phyloP scores from a whole-genome alignment of 768 basidiomycete genomes.

The Russula dissimulans region DNA sequence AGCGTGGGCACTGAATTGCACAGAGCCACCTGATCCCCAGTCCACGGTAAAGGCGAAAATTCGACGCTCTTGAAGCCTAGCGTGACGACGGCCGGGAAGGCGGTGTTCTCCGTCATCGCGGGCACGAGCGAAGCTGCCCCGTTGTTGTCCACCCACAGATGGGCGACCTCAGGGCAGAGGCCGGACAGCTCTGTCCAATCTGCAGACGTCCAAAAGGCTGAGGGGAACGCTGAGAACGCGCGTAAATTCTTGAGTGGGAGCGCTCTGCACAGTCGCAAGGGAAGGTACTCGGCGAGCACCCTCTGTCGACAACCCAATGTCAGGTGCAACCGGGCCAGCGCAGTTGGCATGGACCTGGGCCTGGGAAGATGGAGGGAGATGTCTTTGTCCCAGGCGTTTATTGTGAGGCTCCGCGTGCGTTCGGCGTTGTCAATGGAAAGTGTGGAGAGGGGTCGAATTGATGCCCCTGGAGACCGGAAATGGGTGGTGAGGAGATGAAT shows the following conservation, averaged over 20 bases:
- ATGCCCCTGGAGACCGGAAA: background rate
- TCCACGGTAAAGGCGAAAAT: background rate
- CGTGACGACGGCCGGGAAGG: background rate
- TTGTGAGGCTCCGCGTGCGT: background rate
- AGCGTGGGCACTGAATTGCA: background rate
- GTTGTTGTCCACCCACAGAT: background rate
- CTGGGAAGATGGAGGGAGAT: background rate
- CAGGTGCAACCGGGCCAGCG: background rate
- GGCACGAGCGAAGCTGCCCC: background rate
- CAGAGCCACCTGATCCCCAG: background rate
- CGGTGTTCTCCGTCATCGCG: background rate
- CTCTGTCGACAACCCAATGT: background rate
- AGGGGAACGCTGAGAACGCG: background rate
- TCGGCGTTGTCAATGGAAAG: background rate
- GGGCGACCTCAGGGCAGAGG: background rate
- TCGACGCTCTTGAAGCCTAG: background rate
- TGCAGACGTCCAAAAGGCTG: background rate
- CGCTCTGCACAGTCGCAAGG: background rate
- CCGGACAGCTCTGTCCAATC: background rate
- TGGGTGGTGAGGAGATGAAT: background rate
- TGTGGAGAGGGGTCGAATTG: background rate
- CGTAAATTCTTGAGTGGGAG: background rate
- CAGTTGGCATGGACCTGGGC: background rate
- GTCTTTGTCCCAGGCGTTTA: background rate
- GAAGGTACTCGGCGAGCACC: background rate